phyloP scores from a whole-genome alignment of 2,329 filamentous ascomycete genomes.

The Tolypocladium sp. region DNA sequence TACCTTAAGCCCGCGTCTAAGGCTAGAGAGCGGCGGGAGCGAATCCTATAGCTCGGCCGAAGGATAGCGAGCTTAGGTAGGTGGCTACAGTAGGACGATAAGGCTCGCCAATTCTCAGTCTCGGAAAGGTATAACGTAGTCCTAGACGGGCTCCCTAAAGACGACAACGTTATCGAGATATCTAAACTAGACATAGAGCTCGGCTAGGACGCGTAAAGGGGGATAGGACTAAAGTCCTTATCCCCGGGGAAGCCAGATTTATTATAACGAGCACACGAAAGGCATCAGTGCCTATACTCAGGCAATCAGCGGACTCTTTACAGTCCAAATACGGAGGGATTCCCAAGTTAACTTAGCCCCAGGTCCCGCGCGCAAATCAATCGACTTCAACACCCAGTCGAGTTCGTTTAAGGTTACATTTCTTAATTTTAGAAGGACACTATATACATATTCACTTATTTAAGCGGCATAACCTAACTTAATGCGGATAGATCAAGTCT shows the following conservation, averaged over 20 bases:
- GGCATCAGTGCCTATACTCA: neutral
- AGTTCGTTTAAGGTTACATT: neutral
- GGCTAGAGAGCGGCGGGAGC: slow-evolving; percentile 43
- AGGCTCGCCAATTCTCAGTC: slow-evolving; percentile 28
- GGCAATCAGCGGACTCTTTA: neutral
- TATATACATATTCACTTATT: no score
- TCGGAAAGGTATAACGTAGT: slow-evolving; percentile 25
- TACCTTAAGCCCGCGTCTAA: slow-evolving; percentile 54
- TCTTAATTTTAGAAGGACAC: neutral
- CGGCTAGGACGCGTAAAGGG: neutral
- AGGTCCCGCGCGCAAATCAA: neutral
- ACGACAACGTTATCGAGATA: neutral
- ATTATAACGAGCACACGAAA: neutral
- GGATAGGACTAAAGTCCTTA: neutral
- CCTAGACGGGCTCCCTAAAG: slow-evolving; percentile 9
- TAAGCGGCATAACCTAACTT: no score
- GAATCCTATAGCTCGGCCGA: slow-evolving; percentile 49
- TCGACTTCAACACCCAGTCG: neutral
- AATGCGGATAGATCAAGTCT: no score
- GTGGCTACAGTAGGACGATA: slow-evolving; percentile 37
- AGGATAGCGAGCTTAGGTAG: slow-evolving; percentile 31
- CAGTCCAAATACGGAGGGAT: neutral
- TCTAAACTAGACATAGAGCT: neutral
- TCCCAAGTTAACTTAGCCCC: neutral
- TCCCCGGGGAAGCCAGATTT: neutral